Evolutionary conservation across 768 basidiomycete genomes (phyloP).

Genomic region (Termitomyces eurrhizus): DNA sequence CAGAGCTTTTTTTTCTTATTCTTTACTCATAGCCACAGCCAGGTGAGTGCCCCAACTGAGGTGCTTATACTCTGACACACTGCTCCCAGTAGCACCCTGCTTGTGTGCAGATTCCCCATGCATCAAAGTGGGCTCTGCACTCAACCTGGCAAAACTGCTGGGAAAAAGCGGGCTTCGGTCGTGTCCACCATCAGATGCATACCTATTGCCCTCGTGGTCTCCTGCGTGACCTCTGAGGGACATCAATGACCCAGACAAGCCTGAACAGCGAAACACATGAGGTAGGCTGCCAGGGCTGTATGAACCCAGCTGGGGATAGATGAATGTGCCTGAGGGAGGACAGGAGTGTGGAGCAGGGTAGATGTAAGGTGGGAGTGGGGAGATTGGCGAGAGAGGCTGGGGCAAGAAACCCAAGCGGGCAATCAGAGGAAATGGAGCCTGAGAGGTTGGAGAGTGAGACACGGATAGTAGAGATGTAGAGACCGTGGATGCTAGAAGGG

Average conservation of each 20-base stretch:
- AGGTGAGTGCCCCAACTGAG: conserved; percentile 15
- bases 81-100: conserved; percentile 12
- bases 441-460: conserved; percentile 20
- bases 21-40: not conserved
- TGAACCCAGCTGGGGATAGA: not conserved
- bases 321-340: conserved; percentile 7
- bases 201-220: conserved; percentile 26
- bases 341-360: conserved; percentile 14
- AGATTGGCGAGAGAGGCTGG: conserved; percentile 21
- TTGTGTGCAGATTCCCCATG: conserved; percentile 17
- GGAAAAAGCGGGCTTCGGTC: conserved; percentile 81
- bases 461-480: conserved; percentile 49
- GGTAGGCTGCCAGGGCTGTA: not conserved
- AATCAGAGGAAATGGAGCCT: conserved; percentile 12
- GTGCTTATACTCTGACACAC: conserved; percentile 12
- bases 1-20: too few species aligned
- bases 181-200: conserved; percentile 19
- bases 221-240: conserved; percentile 8
- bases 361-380: conserved; percentile 22
- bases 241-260: conserved; percentile 24
- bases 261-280: conserved; percentile 29
- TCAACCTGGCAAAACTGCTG: conserved; percentile 70
- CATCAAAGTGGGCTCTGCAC: conserved; percentile 20
- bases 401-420: conserved; percentile 1
- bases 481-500: conserved; percentile 48